Base-by-base conservation (phyloP, 371 early-diverging fungal species). In the Mortierella sp. region DNA sequence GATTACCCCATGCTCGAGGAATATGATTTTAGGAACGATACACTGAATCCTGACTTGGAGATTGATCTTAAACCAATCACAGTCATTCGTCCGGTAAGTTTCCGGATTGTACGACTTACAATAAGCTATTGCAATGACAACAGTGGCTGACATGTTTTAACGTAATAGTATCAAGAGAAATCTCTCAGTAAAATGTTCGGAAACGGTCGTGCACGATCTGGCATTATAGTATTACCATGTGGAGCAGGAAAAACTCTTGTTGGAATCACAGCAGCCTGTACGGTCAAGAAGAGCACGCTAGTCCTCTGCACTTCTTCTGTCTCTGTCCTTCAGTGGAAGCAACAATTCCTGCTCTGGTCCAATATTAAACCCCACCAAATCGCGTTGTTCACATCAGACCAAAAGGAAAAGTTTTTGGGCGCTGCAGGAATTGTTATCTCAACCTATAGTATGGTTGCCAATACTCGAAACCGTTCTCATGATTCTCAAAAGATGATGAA, bases 221-320 rank as follows among this genome's bases (percentile, higher is more conserved):
- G 99, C n/a, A 99, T 99, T 74, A 99, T 99, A 83, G 99, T 99
- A 65, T 85, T 99, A 66, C 99, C 99, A 0, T 99, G 99, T 82
- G 99, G 99, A 54, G 97, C 98, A 17, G 99, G 99, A 55, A 99
- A 99, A 85, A 99, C 99, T 2, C 88, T 99, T 43, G 99, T 99
- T 0, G 99, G 99, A 6, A 98, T 99, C 61, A 99, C 99, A 9
- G 99, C 99, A 0, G 97, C 99, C 0, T 98, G 97, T 83, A 99
- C 99, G 0, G 95, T 99, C 75, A 98, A 97, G 83, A 98, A 98
- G 85, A 95, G 96, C 70, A 91, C 92, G 13, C 85, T 99, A n/a
- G 97, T 99, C 10, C 85, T 99, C 32, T 99, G 99, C 83, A 99
- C 99, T 4, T 97, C 97, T 22, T 87, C 93, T 5, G 98, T 99